Base-by-base conservation (phyloP, 116 monocot species). In the Trichopus zeylanicus region DNA sequence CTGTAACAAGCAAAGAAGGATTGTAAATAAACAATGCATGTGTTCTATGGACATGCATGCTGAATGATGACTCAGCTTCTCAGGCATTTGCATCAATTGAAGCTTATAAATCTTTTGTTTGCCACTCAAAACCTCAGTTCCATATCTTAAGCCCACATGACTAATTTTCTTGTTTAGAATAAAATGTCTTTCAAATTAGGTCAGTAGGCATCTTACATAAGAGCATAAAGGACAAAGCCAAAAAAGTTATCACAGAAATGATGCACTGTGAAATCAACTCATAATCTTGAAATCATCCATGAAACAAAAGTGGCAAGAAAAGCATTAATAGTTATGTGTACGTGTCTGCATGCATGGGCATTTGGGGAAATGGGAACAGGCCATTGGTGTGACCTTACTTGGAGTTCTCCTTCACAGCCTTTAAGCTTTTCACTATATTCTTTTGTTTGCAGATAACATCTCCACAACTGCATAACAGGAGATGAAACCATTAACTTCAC, bases 401-500 rank as follows among this genome's bases (percentile, higher is more conserved):
- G 69, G 11, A 94, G 88, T 69, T 94, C 89, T 58, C 73, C 60
- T 61, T 88, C 86, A 66, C 73, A 78, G 61, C 62, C 73, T 69
- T 86, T 83, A 19, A 94, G 62, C 66, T 57, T 89, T 60, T 89
- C 82, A 49, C 32, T 57, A 53, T 70, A 80, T 26, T 80, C 83
- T 51, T 82, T 68, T 29, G 78, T 37, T 68, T 80, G 89, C 47
- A 80, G 25, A 68, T 70, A 85, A 64, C 73, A 70, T 60, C 37
- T 86, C 28, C 74, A 70, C 46, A 94, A 51, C 93, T 94, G 83
- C 38, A 80, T 7, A 31, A 51, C n/a, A 64, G 31, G 46, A 28
- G 25, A 66, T 65, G 15, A 30, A 20, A 1, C 25, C 16, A 29
- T 19, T 7, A 42, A 15, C 39, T 6, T 15, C 18, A 18, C 0